phyloP scores from a whole-genome alignment of 2,329 filamentous ascomycete species.

The Aspergillus fijiensis region DNA sequence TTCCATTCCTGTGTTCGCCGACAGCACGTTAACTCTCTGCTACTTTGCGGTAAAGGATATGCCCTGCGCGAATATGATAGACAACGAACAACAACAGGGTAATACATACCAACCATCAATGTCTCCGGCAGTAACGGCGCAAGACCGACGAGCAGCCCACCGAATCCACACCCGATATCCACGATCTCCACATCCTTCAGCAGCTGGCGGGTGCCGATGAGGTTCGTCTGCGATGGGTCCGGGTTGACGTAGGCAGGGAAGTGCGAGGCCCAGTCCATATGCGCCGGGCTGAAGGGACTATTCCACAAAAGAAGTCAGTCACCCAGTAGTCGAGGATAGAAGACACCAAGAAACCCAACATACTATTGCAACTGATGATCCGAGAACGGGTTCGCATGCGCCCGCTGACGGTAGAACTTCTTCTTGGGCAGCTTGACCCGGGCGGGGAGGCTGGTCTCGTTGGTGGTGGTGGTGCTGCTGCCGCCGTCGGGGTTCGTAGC shows the following conservation, averaged over 20 bases:
- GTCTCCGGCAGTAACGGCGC: slow-evolving; percentile 77
- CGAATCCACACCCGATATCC: slow-evolving; percentile 96
- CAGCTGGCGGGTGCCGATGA: slow-evolving; percentile 43
- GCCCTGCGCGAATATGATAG: not conserved
- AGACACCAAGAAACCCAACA: slow-evolving; percentile 30
- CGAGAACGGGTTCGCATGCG: slow-evolving; percentile 97
- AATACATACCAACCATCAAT: slow-evolving; percentile 69
- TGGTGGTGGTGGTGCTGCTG: slow-evolving; percentile 15
- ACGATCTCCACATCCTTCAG: slow-evolving; percentile 80
- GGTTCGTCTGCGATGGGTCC: slow-evolving; percentile 33
- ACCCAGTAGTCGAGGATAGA: too few relatives aligned
- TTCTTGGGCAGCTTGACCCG: slow-evolving; percentile 75
- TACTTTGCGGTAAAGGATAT: too few relatives aligned
- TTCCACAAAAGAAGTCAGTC: not conserved
- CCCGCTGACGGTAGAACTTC: slow-evolving; percentile 93
- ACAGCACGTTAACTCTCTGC: too few relatives aligned
- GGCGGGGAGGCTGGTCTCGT: slow-evolving; percentile 28
- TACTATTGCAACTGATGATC: slow-evolving; percentile 90
- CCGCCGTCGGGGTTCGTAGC: slow-evolving; percentile 21
- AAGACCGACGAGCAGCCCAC: slow-evolving; percentile 82
- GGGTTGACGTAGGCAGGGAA: slow-evolving; percentile 70
- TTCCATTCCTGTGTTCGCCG: slow-evolving; percentile 67
- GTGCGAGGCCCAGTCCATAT: slow-evolving; percentile 88
- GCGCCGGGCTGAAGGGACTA: slow-evolving; percentile 73
- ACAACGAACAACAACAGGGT: not conserved